Percentiles rank a stretch among this genome's conserved stretches.
Evolutionary conservation across 176 grass and related monocot genomes (phyloP).

Genomic region (Hsuehochloa calcarea): DNA sequence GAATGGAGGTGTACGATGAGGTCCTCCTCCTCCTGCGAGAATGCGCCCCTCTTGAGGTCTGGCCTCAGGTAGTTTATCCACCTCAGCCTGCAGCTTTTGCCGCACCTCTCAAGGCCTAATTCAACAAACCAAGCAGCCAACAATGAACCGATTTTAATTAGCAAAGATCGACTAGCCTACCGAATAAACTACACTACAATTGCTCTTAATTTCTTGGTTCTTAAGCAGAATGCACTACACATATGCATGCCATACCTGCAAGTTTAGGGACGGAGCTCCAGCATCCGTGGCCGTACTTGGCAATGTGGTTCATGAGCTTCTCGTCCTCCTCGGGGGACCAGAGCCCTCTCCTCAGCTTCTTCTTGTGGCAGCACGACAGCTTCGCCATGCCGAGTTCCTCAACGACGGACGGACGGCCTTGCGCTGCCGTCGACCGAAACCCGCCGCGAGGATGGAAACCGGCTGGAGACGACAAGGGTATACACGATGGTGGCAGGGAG

Average conservation of each 20-base stretch:
- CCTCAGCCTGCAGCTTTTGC: conserved; percentile 78
- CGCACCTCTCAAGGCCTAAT: conserved; percentile 68
- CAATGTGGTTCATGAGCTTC: conserved; percentile 77
- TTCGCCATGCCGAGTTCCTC: conserved; percentile 50
- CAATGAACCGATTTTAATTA: background rate
- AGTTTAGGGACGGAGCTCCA: conserved; percentile 78
- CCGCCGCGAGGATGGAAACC: background rate
- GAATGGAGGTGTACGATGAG: conserved; percentile 70
- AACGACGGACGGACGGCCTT: background rate
- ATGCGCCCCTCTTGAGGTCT: conserved; percentile 73
- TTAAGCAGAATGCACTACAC: background rate
- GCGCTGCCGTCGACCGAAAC: background rate
- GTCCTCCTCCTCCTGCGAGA: conserved; percentile 76
- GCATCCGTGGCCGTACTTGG: conserved; percentile 66
- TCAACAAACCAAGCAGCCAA: background rate
- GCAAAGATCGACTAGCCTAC: background rate
- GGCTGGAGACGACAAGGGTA: background rate
- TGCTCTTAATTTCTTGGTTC: background rate
- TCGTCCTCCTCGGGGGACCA: conserved; percentile 82
- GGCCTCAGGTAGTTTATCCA: conserved; percentile 92
- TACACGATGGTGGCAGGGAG: conserved; percentile 14
- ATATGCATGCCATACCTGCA: conserved; percentile 29
- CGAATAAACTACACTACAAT: background rate
- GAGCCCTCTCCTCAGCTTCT: conserved; percentile 71
- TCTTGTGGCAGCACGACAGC: conserved; percentile 60